Base-by-base conservation (phyloP, 73 alveolate genomes). In the Diophrys sp. region DNA sequence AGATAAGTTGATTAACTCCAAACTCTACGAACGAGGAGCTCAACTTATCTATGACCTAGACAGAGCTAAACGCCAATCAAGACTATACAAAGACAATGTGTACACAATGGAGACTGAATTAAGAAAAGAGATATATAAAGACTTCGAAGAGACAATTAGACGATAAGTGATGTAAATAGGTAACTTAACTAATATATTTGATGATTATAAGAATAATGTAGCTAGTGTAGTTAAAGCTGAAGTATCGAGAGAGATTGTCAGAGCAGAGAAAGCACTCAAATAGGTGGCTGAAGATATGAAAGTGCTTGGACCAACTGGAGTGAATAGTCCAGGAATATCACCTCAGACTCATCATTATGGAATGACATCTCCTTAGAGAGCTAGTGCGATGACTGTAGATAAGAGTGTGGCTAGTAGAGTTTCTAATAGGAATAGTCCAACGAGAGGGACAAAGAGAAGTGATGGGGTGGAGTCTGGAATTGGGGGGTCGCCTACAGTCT, bases 1-100 rank as follows among this genome's bases (percentile, higher is more conserved):
- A 69, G 91, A 82, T 71, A 89, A 84, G 72, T 73, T 89, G 8
- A 83, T 89, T 0, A 89, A 82, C 66, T 71, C 96, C 0, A 82
- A 89, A 33, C 73, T 89, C 75, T 83, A 87, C 69, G 93, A 89
- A 62, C 74, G 84, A 54, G 96, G 96, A 27, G 79, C 77, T 66
- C 78, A 89, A 53, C 86, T 95, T 68, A 95, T 95, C 33, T 95
- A 92, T 84, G 99, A 95, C 76, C 90, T 95, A 83, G 99, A 95
- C 70, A 67, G 56, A 14, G 68, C 74, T 30, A 54, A 57, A 56
- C 23, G 81, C 23, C 96, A 95, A 76, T 85, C 92, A 27, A 83
- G 92, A 75, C 88, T 91, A 2, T 76, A 91, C 67, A 95, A 92
- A 80, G 98, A 95, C 82, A 92, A 95, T 79, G 82, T 91, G n/a